phyloP scores from a whole-genome alignment of 2,329 filamentous ascomycete species.

The Xylaria sp. region DNA sequence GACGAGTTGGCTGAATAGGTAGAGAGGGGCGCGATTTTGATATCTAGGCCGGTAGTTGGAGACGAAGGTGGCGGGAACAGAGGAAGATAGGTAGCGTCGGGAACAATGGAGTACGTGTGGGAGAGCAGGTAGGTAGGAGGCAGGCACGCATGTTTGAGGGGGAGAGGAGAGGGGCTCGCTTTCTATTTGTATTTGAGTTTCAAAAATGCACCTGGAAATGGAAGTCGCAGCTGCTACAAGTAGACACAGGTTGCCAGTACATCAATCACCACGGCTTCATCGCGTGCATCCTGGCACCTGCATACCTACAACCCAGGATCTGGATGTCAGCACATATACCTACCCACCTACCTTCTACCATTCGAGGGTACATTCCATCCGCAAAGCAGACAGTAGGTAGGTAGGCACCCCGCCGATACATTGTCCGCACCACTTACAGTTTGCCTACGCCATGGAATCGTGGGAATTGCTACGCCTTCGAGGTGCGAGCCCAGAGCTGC shows the following conservation, averaged over 20 bases:
- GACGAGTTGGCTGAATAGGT: background rate
- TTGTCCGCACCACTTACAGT: too few species aligned
- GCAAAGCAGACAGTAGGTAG: too few species aligned
- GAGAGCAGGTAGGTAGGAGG: background rate
- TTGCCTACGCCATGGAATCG: too few species aligned
- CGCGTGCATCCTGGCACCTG: background rate
- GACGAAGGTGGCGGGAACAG: background rate
- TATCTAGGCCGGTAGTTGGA: background rate
- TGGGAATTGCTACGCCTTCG: too few species aligned
- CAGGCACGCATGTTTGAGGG: background rate
- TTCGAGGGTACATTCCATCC: background rate
- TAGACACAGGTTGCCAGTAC: background rate
- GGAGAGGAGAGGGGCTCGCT: background rate
- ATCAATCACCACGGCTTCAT: too few species aligned
- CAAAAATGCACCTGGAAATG: background rate
- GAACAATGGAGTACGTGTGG: background rate
- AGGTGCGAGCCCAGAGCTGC: too few species aligned
- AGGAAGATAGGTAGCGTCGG: background rate
- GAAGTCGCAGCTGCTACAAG: background rate
- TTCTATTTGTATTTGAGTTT: conserved; percentile 21
- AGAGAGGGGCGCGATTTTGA: background rate
- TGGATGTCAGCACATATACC: too few species aligned
- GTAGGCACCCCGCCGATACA: background rate
- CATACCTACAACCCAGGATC: too few species aligned
- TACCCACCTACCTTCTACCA: too few species aligned